A percentile compares a stretch with the other conserved stretches of the same genome.
phyloP scores from a whole-genome alignment of 768 basidiomycete genomes.

The Termitomyces sp. region DNA sequence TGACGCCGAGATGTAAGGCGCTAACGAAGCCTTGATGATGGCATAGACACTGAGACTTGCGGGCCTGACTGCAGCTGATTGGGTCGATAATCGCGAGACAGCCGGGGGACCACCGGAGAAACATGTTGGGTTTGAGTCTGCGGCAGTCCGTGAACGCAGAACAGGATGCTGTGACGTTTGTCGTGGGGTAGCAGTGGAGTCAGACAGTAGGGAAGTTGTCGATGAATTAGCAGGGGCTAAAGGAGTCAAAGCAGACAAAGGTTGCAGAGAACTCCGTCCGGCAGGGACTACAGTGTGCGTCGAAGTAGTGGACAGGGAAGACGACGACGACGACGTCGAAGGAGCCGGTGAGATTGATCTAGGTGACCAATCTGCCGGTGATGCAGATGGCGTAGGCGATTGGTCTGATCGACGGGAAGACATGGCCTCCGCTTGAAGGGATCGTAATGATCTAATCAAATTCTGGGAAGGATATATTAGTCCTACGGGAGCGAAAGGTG shows the following conservation, averaged over 20 bases:
- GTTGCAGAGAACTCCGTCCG: conserved; percentile 19
- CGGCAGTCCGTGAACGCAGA: conserved; percentile 13
- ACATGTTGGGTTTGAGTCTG: conserved; percentile 17
- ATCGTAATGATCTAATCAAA: conserved; percentile 34
- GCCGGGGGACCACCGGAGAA: conserved; percentile 8
- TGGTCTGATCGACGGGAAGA: conserved; percentile 24
- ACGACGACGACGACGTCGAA: conserved; percentile 58
- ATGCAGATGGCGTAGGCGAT: conserved; percentile 17
- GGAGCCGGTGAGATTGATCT: conserved; percentile 44
- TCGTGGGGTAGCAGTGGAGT: conserved; percentile 30
- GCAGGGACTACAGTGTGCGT: conserved; percentile 67
- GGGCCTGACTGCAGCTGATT: conserved; percentile 15
- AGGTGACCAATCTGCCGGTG: conserved; percentile 24
- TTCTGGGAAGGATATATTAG: conserved; percentile 22
- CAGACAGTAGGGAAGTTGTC: conserved; percentile 32
- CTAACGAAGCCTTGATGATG: conserved; percentile 42
- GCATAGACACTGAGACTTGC: conserved; percentile 29
- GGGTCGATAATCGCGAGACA: conserved; percentile 12
- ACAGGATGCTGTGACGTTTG: conserved; percentile 14
- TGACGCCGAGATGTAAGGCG: conserved; percentile 42
- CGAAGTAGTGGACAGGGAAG: conserved; percentile 67
- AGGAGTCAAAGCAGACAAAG: conserved; percentile 20
- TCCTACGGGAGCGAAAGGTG: conserved; percentile 1
- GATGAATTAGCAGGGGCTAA: conserved; percentile 27
- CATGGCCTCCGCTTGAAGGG: conserved; percentile 33